Base-by-base conservation (phyloP, 1,139 yeast species). In the Yamadazyma sp. region DNA sequence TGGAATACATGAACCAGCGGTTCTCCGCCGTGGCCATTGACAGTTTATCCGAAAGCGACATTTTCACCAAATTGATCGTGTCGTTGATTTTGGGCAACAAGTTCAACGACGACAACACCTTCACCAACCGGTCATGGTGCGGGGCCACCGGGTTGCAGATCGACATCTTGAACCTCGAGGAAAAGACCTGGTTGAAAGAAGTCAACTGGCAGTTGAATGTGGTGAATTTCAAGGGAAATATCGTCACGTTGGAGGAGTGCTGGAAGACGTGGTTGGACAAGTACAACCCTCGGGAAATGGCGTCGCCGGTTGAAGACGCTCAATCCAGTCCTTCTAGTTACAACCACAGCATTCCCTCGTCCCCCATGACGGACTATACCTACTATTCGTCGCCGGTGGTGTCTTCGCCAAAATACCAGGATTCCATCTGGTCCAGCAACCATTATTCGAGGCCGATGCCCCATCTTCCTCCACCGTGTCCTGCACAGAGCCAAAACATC, bases 31-130 rank as follows among this genome's bases (percentile, higher is more conserved):
- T 53, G 33, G 30, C 43, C 31, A 42, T 73, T 57, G 50, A 61
- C 56, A 24, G 21, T 10, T 42, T 70, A 39, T 37, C 51, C 9
- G 75, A 70, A 41, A 57, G 56, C 28, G 74, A 72, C 20, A 75
- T 83, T 40, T 86, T 84, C 52, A 73, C 78, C 47, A 73, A 78
- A 54, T 67, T 88, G 40, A 81, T 85, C 33, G 74, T 85, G 22
- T 76, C 95, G 1, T 72, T 92, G 34, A 77, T 92, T 29, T 70
- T 92, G 46, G 95, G 97, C 32, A 92, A 92, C 67, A 92, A 92
- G 64, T 87, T 89, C 60, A 89, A 90, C 57, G 97, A 92, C 61
- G 98, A 92, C 66, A 89, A 90, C 64, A 92, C 97, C 18, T 92
- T 92, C 56, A 89, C 96, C 44, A 92, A 90, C 65, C 82, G 82